Conservation (phyloP, 306 rosid genomes). For the Abrus pulchellus region DNA sequence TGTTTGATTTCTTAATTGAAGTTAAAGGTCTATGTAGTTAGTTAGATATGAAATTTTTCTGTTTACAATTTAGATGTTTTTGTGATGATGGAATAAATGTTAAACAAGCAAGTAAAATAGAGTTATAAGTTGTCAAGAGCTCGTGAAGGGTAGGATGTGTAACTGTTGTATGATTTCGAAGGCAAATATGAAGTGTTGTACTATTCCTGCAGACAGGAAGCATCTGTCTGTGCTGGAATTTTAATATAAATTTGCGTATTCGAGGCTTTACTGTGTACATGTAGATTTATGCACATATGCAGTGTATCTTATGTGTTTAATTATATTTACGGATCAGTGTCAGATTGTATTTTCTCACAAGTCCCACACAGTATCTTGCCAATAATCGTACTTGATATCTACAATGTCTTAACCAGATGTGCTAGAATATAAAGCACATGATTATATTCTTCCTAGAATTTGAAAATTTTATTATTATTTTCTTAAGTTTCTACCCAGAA, state of each 20-base stretch:
- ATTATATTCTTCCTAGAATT: slow-evolving; percentile 3
- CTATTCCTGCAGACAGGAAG: slow-evolving; percentile 7
- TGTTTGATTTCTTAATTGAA: neutral
- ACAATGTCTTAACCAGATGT: neutral
- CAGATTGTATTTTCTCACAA: neutral
- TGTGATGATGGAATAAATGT: too few relatives aligned
- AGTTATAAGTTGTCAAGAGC: slow-evolving; percentile 4
- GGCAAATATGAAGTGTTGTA: slow-evolving; percentile 15
- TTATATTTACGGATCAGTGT: slow-evolving; percentile 4
- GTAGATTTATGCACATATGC: neutral
- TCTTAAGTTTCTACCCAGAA: neutral
- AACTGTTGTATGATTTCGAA: neutral
- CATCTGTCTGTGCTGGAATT: neutral
- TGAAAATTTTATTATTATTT: neutral
- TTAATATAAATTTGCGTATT: neutral
- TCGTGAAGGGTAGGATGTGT: slow-evolving; percentile 14
- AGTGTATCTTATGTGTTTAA: neutral
- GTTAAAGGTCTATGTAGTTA: slow-evolving; percentile 16
- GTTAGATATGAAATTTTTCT: neutral
- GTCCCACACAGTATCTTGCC: neutral
- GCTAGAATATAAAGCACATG: neutral
- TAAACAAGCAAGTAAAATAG: neutral
- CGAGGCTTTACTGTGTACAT: neutral
- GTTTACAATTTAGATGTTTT: neutral
- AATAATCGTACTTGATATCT: slow-evolving; percentile 1